These are phyloP conservation scores for Colletotrichum lupini DNA, from an alignment of 2,329 filamentous ascomycete genomes.

Conservation along the genomic window DNA sequence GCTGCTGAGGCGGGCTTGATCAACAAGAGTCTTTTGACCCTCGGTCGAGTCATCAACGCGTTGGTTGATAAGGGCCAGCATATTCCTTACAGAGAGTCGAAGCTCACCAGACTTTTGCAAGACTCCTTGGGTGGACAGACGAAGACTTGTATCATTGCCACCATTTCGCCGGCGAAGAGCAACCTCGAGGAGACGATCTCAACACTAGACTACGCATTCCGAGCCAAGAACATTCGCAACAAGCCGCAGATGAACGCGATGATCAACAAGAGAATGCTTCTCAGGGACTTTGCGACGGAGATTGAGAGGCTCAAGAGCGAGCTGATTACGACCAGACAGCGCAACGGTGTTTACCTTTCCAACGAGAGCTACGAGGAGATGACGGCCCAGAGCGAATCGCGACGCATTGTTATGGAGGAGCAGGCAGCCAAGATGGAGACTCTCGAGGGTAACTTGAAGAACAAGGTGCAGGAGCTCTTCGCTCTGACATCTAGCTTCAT, in stretches of 20 bases:
- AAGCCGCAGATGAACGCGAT: constrained; percentile 95
- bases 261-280: constrained; percentile 91
- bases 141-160: constrained; percentile 99
- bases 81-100: constrained; percentile 94
- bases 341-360: constrained; percentile 94
- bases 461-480: constrained; percentile 94
- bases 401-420: constrained; percentile 90
- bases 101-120: constrained; percentile 77
- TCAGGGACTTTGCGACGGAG: constrained; percentile 89
- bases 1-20: constrained; percentile 96
- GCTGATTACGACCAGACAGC: constrained; percentile 89
- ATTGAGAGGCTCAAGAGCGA: constrained; percentile 97
- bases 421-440: constrained; percentile 92
- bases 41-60: constrained; percentile 97
- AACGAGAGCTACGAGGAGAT: constrained; percentile 92
- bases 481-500: constrained; percentile 88
- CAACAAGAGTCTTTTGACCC: constrained; percentile 95
- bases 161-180: constrained; percentile 91
- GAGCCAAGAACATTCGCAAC: constrained; percentile 98
- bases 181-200: constrained; percentile 99
- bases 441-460: constrained; percentile 88
- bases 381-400: constrained; percentile 90
- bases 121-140: constrained; percentile 95
- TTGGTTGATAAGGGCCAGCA: constrained; percentile 90
- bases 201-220: constrained; percentile 96